These are phyloP conservation scores for Wickerhamiella nectarea DNA, from an alignment of 805 yeast genomes.

Conservation along the genomic window DNA sequence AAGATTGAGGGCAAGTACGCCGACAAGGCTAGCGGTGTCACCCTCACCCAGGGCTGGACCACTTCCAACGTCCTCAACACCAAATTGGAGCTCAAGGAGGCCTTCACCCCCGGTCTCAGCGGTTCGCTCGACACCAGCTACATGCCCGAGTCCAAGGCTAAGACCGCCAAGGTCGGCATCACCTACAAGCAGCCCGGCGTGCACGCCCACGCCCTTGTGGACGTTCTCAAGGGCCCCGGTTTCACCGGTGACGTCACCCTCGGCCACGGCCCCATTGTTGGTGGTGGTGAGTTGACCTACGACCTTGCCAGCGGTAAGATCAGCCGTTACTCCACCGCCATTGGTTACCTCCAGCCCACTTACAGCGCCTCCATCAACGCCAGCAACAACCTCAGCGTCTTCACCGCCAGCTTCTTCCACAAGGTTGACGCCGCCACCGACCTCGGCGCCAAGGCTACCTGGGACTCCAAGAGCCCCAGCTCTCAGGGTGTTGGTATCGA, in stretches of 20 bases:
- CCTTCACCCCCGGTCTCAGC: slow-evolving; percentile 89
- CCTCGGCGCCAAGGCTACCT: slow-evolving; percentile 96
- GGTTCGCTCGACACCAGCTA: slow-evolving; percentile 79
- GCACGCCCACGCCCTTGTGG: slow-evolving; percentile 89
- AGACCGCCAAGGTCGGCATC: slow-evolving; percentile 80
- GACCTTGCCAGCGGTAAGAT: slow-evolving; percentile 87
- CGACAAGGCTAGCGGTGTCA: slow-evolving; percentile 84
- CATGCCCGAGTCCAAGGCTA: slow-evolving; percentile 65
- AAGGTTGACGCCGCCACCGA: slow-evolving; percentile 80
- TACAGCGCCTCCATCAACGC: slow-evolving; percentile 79
- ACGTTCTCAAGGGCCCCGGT: slow-evolving; percentile 86
- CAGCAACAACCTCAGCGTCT: slow-evolving; percentile 59
- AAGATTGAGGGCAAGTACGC: slow-evolving; percentile 81
- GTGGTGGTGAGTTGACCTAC: slow-evolving; percentile 95
- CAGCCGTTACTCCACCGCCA: slow-evolving; percentile 84
- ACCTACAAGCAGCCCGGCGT: slow-evolving; percentile 86
- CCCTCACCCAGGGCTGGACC: slow-evolving; percentile 96
- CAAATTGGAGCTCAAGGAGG: slow-evolving; percentile 83
- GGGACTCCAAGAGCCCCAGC: slow-evolving; percentile 68
- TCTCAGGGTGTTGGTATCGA: slow-evolving; percentile 77
- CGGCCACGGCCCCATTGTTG: slow-evolving; percentile 92
- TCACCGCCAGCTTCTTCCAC: slow-evolving; percentile 85
- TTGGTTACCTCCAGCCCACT: slow-evolving; percentile 81
- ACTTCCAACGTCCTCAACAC: slow-evolving; percentile 84
- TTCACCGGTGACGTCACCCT: slow-evolving; percentile 90